Conservation (phyloP, 441 rosid species). For the Flueggea neowawraea region DNA sequence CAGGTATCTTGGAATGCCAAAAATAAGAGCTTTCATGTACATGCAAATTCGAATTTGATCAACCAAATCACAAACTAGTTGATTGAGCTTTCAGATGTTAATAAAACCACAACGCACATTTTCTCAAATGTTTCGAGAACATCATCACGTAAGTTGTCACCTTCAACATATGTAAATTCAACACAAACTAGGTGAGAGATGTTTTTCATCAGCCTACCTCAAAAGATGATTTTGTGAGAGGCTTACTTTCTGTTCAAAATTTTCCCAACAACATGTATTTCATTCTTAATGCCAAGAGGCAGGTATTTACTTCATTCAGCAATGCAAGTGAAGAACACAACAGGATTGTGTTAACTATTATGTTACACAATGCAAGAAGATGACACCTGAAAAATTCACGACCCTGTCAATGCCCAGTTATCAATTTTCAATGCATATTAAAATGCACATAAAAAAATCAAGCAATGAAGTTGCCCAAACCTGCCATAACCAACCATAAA, state of each 20-base stretch:
- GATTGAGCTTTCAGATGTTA: background rate
- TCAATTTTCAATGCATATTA: too few species aligned
- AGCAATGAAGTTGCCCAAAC: slow-evolving; percentile 79
- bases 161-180: slow-evolving; percentile 42
- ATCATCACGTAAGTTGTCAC: slow-evolving; percentile 62
- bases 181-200: background rate
- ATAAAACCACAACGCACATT: slow-evolving; percentile 34
- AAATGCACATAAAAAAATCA: too few species aligned
- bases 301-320: too few species aligned
- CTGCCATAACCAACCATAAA: slow-evolving; percentile 31
- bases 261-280: too few species aligned
- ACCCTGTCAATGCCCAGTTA: too few species aligned
- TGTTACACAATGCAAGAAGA: too few species aligned
- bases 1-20: slow-evolving; percentile 56
- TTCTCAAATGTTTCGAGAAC: slow-evolving; percentile 60
- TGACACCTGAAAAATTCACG: too few species aligned
- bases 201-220: background rate
- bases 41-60: background rate
- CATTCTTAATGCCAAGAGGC: too few species aligned
- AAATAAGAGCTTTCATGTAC: slow-evolving; percentile 55
- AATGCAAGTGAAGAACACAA: too few species aligned
- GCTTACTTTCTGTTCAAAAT: too few species aligned
- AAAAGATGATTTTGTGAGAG: background rate
- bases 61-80: background rate
- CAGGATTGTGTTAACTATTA: too few species aligned